phyloP scores from a whole-genome alignment of 2,329 filamentous ascomycete species.

The Akanthomyces dipterigenus region DNA sequence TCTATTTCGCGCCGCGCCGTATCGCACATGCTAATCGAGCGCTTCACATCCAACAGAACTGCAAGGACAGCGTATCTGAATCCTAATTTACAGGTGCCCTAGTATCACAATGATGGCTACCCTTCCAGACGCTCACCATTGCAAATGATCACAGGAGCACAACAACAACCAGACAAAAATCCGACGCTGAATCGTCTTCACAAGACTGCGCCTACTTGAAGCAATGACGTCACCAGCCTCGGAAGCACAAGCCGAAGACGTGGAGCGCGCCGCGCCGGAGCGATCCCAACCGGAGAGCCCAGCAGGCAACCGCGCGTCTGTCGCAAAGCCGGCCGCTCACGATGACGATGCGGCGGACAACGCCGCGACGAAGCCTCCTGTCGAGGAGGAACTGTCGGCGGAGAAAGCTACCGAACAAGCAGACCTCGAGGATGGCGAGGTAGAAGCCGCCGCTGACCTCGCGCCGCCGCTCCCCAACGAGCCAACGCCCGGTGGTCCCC shows the following conservation, averaged over 20 bases:
- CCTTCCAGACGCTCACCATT: conserved; percentile 32
- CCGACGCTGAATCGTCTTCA: neutral
- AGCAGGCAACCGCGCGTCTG: neutral
- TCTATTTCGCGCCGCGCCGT: neutral
- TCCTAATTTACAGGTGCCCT: conserved; percentile 27
- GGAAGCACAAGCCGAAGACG: neutral
- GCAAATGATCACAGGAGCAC: conserved; percentile 25
- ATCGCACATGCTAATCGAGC: neutral
- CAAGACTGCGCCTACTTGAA: neutral
- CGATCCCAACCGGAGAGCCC: neutral
- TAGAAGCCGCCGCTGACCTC: conserved; percentile 15
- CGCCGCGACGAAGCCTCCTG: neutral
- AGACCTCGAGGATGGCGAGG: conserved; percentile 20
- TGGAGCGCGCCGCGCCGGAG: neutral
- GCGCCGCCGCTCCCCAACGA: conserved; percentile 33
- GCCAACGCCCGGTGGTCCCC: conserved; percentile 21
- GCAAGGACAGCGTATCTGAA: neutral
- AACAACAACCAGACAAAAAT: neutral
- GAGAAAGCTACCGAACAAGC: neutral
- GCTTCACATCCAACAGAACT: neutral
- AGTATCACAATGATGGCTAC: conserved; percentile 28
- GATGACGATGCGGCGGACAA: neutral
- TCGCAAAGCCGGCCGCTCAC: neutral
- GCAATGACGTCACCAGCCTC: neutral
- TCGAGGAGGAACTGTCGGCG: neutral